phyloP scores from a whole-genome alignment of 176 grass and related monocot species.

The Alopecurus myosuroides region DNA sequence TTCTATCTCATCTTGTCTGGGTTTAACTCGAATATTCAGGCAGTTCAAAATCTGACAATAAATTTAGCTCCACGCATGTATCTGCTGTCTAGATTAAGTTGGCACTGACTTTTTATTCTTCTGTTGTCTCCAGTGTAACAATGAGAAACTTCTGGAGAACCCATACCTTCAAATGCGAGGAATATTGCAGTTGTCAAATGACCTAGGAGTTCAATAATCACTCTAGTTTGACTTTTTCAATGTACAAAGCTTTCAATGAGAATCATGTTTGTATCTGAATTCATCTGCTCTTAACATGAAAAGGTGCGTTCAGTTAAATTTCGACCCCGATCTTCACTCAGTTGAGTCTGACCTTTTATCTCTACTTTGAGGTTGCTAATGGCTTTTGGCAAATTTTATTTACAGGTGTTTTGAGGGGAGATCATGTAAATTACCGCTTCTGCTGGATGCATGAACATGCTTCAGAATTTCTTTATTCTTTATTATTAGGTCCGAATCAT shows the following conservation, averaged over 20 bases:
- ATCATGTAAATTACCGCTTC: conserved; percentile 63
- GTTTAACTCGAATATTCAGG: background rate
- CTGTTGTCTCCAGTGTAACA: conserved; percentile 65
- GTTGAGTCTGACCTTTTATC: too few species aligned
- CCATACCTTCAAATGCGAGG: conserved; percentile 99
- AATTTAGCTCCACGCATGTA: background rate
- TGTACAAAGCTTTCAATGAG: conserved; percentile 26
- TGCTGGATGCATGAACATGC: conserved; percentile 42
- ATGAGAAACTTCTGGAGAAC: conserved; percentile 99
- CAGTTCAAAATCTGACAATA: background rate
- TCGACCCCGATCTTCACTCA: background rate
- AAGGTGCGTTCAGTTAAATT: conserved; percentile 13
- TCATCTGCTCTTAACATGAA: conserved; percentile 23
- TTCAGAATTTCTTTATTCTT: conserved; percentile 43
- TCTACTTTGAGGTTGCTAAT: background rate
- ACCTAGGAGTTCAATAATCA: conserved; percentile 66
- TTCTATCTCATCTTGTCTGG: background rate
- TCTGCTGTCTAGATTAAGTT: conserved; percentile 8
- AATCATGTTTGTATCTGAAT: conserved; percentile 22
- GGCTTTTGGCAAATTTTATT: background rate
- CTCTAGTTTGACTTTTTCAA: conserved; percentile 15
- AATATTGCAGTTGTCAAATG: conserved; percentile 86
- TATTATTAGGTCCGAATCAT: conserved; percentile 48
- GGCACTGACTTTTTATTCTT: conserved; percentile 14
- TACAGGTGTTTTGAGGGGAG: conserved; percentile 44